Base-by-base conservation (phyloP, 192 early-diverging fungal genomes). In the Gorgonomyces haynaldii region DNA sequence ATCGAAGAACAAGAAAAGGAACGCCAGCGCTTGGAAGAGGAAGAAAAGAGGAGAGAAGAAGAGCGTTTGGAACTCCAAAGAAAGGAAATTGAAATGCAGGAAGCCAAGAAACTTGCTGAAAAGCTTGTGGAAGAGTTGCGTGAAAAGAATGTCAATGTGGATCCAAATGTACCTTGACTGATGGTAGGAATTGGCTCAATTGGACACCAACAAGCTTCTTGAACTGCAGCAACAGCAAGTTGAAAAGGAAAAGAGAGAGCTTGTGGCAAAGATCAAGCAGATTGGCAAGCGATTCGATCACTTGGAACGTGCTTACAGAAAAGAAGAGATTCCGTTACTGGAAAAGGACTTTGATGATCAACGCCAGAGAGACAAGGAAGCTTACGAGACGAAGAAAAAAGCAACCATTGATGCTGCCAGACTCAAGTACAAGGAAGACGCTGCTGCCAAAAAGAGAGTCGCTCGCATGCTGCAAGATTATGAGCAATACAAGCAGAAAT, bases 291-390 rank as follows among this genome's bases (percentile, higher is more conserved):
- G 81, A 50, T 47, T 84, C 22, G 96, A 99, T 66, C 88, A 92
- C 59, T 71, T 81, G 13, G 91, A 93, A 67, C 88, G 96, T 58
- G 96, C 94, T 12, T 84, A 70, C 70, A 86, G 94, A 52, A 76
- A 82, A 60, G 78, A 81, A 45, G 96, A 99, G 70, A 82, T 84
- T 54, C 84, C 92, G 35, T 67, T 95, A 23, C 76, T 96, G 34
- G 80, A 79, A 34, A 77, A 84, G 50, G 94, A 97, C 64, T 93
- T 96, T 57, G 87, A 86, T 35, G 68, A 72, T 29, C 93, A 97
- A 65, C 87, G 86, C 65, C 72, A 71, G 63, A 61, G 57, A n/a
- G 96, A 97, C 61, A 65, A 65, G 52, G 83, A 82, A 37, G 77
- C 76, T 62, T 77, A 91, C 61, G 79, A 85, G 22, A 80, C 74